These are phyloP conservation scores for Huntiella savannae DNA, from an alignment of 2,329 filamentous ascomycete species.

Conservation along the genomic window DNA sequence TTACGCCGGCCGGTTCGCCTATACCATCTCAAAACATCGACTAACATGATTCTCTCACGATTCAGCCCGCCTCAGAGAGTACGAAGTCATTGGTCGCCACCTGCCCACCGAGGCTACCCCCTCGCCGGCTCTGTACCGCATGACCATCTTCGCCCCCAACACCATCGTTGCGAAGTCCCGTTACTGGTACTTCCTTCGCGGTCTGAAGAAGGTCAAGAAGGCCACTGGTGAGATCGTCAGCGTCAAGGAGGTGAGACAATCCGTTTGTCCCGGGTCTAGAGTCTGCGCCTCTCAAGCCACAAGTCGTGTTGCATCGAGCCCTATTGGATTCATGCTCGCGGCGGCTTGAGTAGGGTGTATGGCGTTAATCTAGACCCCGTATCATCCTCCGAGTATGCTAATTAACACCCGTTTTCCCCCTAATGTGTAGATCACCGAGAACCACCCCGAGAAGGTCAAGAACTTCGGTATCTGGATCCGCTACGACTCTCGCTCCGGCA, in stretches of 20 bases:
- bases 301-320: neutral
- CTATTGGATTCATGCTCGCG: neutral
- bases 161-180: slow-evolving; percentile 96
- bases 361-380: slow-evolving; percentile 4
- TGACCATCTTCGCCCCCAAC: slow-evolving; percentile 99
- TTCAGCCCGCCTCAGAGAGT: slow-evolving; percentile 97
- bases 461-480: slow-evolving; percentile 99
- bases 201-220: slow-evolving; percentile 99
- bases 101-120: slow-evolving; percentile 95
- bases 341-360: neutral
- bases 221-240: slow-evolving; percentile 97
- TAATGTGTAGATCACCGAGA: slow-evolving; percentile 67
- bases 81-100: slow-evolving; percentile 99
- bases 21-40: slow-evolving; percentile 16
- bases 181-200: slow-evolving; percentile 99
- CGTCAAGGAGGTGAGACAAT: slow-evolving; percentile 65
- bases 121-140: slow-evolving; percentile 96
- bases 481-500: slow-evolving; percentile 98
- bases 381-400: slow-evolving; percentile 7
- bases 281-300: neutral
- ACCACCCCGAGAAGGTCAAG: slow-evolving; percentile 99
- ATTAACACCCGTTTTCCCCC: neutral
- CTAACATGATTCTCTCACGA: slow-evolving; percentile 11
- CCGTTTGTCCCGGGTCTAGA: slow-evolving; percentile 5
- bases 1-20: neutral